phyloP scores from a whole-genome alignment of 2,329 filamentous ascomycete species.

The Colletotrichum nymphaeae region DNA sequence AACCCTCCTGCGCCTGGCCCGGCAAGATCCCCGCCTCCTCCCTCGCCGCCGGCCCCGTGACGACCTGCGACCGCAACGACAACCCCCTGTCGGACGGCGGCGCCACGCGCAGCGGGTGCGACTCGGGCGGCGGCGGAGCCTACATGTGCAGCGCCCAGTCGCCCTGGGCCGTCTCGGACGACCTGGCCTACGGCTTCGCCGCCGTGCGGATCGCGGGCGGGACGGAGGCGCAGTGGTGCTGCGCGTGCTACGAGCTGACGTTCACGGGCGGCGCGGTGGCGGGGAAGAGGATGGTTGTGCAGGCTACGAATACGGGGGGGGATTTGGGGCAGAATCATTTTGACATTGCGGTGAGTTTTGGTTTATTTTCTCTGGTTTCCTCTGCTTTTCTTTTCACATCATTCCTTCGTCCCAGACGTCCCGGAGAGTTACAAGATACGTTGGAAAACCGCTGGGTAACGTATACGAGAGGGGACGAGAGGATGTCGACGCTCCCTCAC shows the following conservation, averaged over 20 bases:
- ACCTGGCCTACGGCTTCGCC: conserved; percentile 65
- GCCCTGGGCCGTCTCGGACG: conserved; percentile 63
- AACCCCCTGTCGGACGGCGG: conserved; percentile 56
- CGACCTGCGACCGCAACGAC: conserved; percentile 61
- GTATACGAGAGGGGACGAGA: too few species aligned
- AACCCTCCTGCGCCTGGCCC: conserved; percentile 66
- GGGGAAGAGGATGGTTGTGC: conserved; percentile 70
- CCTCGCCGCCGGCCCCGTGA: conserved; percentile 52
- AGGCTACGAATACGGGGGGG: conserved; percentile 69
- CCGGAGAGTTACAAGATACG: too few species aligned
- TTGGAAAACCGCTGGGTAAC: too few species aligned
- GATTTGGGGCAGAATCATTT: conserved; percentile 67
- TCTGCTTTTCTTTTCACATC: too few species aligned
- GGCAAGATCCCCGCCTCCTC: conserved; percentile 52
- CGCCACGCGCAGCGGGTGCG: conserved; percentile 47
- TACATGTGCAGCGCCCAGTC: conserved; percentile 64
- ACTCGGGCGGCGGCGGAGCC: conserved; percentile 59
- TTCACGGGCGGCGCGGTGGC: conserved; percentile 65
- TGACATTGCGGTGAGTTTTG: conserved; percentile 56
- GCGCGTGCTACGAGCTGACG: conserved; percentile 69
- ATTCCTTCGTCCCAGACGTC: too few species aligned
- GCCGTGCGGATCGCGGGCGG: conserved; percentile 59
- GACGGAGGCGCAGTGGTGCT: conserved; percentile 60
- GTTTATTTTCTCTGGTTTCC: neutral
- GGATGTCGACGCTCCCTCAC: too few species aligned